phyloP scores from a whole-genome alignment of 306 rosid species.

The Albizia julibrissin region DNA sequence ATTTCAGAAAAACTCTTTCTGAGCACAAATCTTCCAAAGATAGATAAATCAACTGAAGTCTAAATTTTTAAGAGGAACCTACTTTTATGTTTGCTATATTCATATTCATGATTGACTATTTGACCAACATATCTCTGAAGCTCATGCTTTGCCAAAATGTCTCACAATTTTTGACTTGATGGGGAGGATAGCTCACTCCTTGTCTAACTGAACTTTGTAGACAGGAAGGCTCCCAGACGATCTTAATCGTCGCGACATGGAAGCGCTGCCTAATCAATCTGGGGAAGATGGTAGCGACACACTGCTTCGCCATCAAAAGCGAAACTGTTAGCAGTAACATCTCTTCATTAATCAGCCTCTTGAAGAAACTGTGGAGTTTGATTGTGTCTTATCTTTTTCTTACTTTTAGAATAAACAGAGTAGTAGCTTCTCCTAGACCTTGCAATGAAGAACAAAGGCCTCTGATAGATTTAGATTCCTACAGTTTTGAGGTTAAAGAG shows the following conservation, averaged over 20 bases:
- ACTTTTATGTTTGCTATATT: neutral
- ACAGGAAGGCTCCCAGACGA: conserved; percentile 54
- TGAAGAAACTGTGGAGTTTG: conserved; percentile 44
- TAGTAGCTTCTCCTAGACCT: conserved; percentile 28
- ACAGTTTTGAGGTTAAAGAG: conserved; percentile 41
- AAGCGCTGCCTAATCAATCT: conserved; percentile 65
- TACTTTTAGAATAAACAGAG: conserved; percentile 34
- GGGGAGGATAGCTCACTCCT: conserved; percentile 21
- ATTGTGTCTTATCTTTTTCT: conserved; percentile 45
- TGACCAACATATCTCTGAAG: neutral
- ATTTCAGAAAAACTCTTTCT: neutral
- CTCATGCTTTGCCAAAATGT: neutral
- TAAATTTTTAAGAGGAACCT: neutral
- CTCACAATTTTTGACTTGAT: neutral
- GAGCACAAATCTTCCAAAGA: too few relatives aligned
- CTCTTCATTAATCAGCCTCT: conserved; percentile 19
- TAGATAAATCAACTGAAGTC: neutral
- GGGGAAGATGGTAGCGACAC: conserved; percentile 60
- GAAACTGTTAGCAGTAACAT: conserved; percentile 54
- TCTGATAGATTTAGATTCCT: conserved; percentile 55
- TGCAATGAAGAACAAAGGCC: conserved; percentile 48
- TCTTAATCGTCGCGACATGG: conserved; percentile 54
- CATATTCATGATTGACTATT: neutral
- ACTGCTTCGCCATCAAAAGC: conserved; percentile 70
- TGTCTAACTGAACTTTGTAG: conserved; percentile 50